These are phyloP conservation scores for Fusarium mangiferae DNA, from an alignment of 2,329 filamentous ascomycete species.

Conservation along the genomic window DNA sequence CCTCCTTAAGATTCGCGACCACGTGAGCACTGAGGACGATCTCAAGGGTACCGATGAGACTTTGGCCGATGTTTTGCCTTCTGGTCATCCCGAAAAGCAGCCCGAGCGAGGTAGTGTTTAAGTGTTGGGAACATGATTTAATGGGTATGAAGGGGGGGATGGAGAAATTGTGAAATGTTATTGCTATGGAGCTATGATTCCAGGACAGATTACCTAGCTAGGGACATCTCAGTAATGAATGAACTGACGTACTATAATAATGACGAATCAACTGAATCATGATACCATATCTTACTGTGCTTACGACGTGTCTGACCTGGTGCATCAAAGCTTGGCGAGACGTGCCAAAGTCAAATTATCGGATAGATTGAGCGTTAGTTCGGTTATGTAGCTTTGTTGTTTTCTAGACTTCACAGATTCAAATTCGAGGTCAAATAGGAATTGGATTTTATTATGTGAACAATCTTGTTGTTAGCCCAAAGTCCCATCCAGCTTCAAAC, in stretches of 20 bases:
- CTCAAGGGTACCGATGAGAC: conserved; percentile 88
- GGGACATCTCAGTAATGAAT: conserved; percentile 4
- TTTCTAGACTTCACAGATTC: rapidly evolving
- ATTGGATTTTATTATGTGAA: not conserved
- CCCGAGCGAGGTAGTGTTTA: conserved; percentile 7
- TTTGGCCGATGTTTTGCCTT: conserved; percentile 70
- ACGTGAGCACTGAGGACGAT: conserved; percentile 83
- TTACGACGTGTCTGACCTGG: not conserved
- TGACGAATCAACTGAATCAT: not conserved
- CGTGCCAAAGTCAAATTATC: not conserved
- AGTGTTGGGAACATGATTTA: not conserved
- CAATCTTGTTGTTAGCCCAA: not conserved
- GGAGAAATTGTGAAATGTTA: conserved; percentile 6
- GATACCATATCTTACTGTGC: not conserved
- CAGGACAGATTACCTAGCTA: not conserved
- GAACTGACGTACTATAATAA: not conserved
- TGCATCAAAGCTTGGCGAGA: not conserved
- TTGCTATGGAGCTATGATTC: not conserved
- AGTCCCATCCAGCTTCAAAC: conserved; percentile 35
- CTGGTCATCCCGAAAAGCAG: conserved; percentile 30
- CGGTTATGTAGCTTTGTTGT: not conserved
- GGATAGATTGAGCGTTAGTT: not conserved
- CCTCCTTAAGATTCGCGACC: conserved; percentile 81
- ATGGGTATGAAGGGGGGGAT: not conserved
- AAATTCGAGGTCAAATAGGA: not conserved